These are phyloP conservation scores for Thymus quinquecostatus DNA, from an alignment of 257 asterid genomes.

Conservation along the genomic window DNA sequence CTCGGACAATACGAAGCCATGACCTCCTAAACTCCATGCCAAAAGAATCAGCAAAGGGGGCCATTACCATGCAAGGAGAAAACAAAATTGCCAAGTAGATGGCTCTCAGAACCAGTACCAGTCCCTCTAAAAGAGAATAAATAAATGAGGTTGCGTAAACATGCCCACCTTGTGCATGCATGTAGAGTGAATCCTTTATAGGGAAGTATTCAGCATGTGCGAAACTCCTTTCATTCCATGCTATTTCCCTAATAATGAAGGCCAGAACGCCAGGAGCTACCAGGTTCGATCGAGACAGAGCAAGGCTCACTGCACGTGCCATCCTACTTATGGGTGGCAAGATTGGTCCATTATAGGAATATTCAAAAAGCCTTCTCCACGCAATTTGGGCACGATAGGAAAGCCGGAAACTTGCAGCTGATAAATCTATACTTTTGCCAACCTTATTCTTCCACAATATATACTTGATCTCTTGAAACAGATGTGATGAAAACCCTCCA, in stretches of 20 bases:
- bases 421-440: slow-evolving; percentile 29
- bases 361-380: slow-evolving; percentile 65
- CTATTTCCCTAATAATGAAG: slow-evolving; percentile 57
- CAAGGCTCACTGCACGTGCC: slow-evolving; percentile 74
- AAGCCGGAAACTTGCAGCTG: slow-evolving; percentile 38
- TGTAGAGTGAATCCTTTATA: slow-evolving; percentile 50
- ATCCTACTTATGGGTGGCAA: slow-evolving; percentile 63
- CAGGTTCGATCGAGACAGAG: slow-evolving; percentile 80
- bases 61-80: slow-evolving; percentile 77
- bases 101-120: slow-evolving; percentile 66
- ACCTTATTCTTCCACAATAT: slow-evolving; percentile 43
- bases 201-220: slow-evolving; percentile 69
- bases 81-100: slow-evolving; percentile 62
- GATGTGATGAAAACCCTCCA: slow-evolving; percentile 50
- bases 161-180: slow-evolving; percentile 69
- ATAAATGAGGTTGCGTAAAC: slow-evolving; percentile 52
- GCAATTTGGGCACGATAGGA: slow-evolving; percentile 60
- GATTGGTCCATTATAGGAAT: slow-evolving; percentile 54
- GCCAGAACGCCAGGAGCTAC: slow-evolving; percentile 85
- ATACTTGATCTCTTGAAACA: slow-evolving; percentile 44
- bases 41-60: slow-evolving; percentile 75
- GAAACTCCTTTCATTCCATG: slow-evolving; percentile 46
- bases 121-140: slow-evolving; percentile 64
- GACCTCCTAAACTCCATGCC: slow-evolving; percentile 68
- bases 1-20: slow-evolving; percentile 70